A percentile compares a stretch with the other conserved stretches of the same genome.
phyloP scores from a whole-genome alignment of 2,329 filamentous ascomycete genomes.

The Ophiostoma triangulosporum region DNA sequence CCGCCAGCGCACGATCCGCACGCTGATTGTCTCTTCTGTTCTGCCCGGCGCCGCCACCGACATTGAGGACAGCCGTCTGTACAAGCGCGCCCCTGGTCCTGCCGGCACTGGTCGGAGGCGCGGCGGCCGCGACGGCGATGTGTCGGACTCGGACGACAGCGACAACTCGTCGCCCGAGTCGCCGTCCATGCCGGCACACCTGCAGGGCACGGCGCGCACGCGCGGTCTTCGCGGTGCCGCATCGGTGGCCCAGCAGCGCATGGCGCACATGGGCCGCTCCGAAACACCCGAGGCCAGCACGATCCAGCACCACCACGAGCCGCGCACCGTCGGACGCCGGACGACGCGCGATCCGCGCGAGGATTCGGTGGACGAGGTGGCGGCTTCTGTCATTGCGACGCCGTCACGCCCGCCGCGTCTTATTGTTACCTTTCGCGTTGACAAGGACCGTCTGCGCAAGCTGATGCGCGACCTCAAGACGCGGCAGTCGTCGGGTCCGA shows the following conservation, averaged over 20 bases:
- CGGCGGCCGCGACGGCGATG: slow-evolving; percentile 42
- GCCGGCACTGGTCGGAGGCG: slow-evolving; percentile 36
- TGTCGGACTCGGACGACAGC: slow-evolving; percentile 84
- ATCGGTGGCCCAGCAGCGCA: slow-evolving; percentile 71
- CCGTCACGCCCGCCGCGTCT: slow-evolving; percentile 44
- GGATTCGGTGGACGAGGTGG: slow-evolving; percentile 30
- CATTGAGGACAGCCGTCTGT: slow-evolving; percentile 75
- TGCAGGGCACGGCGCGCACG: slow-evolving; percentile 55
- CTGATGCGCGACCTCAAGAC: slow-evolving; percentile 33
- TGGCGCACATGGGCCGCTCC: slow-evolving; percentile 70
- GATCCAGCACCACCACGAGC: slow-evolving; percentile 58
- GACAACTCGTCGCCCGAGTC: slow-evolving; percentile 80
- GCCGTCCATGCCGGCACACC: slow-evolving; percentile 46
- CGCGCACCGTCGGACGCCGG: slow-evolving; percentile 51
- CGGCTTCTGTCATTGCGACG: slow-evolving; percentile 30
- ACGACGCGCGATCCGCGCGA: slow-evolving; percentile 54
- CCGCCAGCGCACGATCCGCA: slow-evolving; percentile 81
- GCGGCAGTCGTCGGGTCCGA: neutral
- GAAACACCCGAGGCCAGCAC: slow-evolving; percentile 68
- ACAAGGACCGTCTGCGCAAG: slow-evolving; percentile 56
- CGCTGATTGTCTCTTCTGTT: slow-evolving; percentile 81
- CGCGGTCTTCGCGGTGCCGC: slow-evolving; percentile 83
- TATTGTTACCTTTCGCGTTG: slow-evolving; percentile 62
- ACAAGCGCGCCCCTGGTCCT: slow-evolving; percentile 58
- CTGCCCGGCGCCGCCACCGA: slow-evolving; percentile 72